Percentiles rank a stretch among this genome's conserved stretches.
phyloP scores from a whole-genome alignment of 2,329 filamentous ascomycete species.

The Diaporthe capsici region DNA sequence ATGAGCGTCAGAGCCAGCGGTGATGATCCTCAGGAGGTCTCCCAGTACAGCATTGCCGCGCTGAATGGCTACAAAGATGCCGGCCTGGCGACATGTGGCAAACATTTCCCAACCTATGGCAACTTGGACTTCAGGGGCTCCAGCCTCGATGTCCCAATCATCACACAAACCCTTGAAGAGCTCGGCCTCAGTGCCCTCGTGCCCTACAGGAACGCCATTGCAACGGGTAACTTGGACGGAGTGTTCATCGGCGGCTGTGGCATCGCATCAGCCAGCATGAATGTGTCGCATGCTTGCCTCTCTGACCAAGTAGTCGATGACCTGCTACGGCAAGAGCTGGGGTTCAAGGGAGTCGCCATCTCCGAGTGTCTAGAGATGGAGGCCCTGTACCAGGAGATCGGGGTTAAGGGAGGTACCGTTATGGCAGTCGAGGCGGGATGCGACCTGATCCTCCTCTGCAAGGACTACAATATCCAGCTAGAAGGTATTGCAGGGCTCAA shows the following conservation, averaged over 20 bases:
- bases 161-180: conserved; percentile 94
- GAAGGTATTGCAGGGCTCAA: conserved; percentile 93
- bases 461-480: conserved; percentile 88
- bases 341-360: conserved; percentile 92
- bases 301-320: conserved; percentile 95
- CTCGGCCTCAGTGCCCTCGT: conserved; percentile 92
- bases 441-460: conserved; percentile 89
- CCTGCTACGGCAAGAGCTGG: conserved; percentile 86
- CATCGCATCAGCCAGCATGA: conserved; percentile 91
- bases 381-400: conserved; percentile 92
- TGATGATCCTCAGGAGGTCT: conserved; percentile 95
- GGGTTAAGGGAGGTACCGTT: conserved; percentile 95
- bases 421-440: conserved; percentile 98
- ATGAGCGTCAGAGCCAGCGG: conserved; percentile 90
- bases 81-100: conserved; percentile 89
- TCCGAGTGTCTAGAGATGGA: conserved; percentile 98
- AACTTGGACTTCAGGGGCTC: conserved; percentile 95
- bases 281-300: conserved; percentile 94
- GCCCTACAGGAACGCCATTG: conserved; percentile 91
- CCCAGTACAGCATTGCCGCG: conserved; percentile 89
- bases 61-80: conserved; percentile 95
- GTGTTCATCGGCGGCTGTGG: conserved; percentile 98
- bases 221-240: conserved; percentile 84
- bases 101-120: conserved; percentile 96
- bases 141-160: conserved; percentile 92